Conservation (phyloP, 169 alveolate genomes). For the Theileria annulata region DNA sequence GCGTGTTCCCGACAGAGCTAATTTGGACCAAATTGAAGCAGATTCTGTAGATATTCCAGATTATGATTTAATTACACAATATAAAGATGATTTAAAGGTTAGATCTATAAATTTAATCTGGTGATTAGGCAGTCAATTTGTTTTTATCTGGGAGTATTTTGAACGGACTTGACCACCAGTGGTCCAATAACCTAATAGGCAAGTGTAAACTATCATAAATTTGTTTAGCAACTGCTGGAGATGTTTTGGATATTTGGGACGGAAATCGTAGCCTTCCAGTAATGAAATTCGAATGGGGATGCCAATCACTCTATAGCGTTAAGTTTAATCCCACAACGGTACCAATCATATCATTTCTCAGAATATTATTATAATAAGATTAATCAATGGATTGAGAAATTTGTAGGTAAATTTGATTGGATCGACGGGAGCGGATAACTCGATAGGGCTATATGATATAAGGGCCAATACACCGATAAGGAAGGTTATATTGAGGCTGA, state of each 20-base stretch:
- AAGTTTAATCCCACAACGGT: slow-evolving; percentile 91
- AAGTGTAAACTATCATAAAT: slow-evolving; percentile 23
- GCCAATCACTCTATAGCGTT: slow-evolving; percentile 81
- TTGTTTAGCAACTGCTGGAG: slow-evolving; percentile 87
- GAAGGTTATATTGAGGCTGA: slow-evolving; percentile 84
- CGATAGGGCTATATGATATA: slow-evolving; percentile 85
- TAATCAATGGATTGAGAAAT: neutral
- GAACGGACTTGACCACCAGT: slow-evolving; percentile 88
- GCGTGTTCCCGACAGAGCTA: slow-evolving; percentile 62
- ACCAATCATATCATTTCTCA: neutral
- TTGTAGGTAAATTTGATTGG: slow-evolving; percentile 72
- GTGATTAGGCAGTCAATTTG: slow-evolving; percentile 29
- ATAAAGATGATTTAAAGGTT: neutral
- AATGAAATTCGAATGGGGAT: slow-evolving; percentile 73
- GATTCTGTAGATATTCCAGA: slow-evolving; percentile 9
- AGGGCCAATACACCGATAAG: slow-evolving; percentile 89
- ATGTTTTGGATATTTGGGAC: slow-evolving; percentile 77
- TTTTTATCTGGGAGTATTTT: slow-evolving; percentile 60
- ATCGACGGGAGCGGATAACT: slow-evolving; percentile 88
- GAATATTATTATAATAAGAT: slow-evolving; percentile 12
- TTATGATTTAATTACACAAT: neutral
- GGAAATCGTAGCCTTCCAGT: slow-evolving; percentile 70
- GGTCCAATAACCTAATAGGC: slow-evolving; percentile 60
- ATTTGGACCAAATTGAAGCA: slow-evolving; percentile 56
- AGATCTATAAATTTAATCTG: neutral